phyloP scores from a whole-genome alignment of 1,284 basidiomycete species.

The Porogramme epimiltina region DNA sequence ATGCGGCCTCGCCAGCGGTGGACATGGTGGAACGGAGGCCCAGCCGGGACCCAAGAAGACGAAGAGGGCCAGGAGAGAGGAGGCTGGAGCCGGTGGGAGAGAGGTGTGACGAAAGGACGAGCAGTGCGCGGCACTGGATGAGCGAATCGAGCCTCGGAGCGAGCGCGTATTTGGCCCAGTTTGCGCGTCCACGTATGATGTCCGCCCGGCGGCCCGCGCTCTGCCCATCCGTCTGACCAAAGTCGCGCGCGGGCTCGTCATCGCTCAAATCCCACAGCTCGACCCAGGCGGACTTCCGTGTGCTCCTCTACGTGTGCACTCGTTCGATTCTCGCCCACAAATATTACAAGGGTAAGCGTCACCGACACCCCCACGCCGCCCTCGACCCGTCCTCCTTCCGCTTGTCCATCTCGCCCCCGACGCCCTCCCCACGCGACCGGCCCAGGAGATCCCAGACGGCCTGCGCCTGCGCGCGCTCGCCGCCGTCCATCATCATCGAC shows the following conservation, averaged over 20 bases:
- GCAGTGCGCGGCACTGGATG: slow-evolving; percentile 5
- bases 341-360: not conserved
- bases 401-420: slow-evolving; percentile 21
- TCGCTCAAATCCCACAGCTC: too few species aligned
- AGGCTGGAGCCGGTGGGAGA: slow-evolving; percentile 8
- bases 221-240: too few species aligned
- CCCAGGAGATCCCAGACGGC: slow-evolving; percentile 27
- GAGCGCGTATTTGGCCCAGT: slow-evolving; percentile 23
- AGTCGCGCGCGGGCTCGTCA: too few species aligned
- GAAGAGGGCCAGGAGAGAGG: slow-evolving; percentile 7
- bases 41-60: slow-evolving; percentile 21
- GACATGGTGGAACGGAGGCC: slow-evolving; percentile 43
- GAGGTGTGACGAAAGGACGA: slow-evolving; percentile 10
- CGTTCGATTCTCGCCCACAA: too few species aligned
- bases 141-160: slow-evolving; percentile 2
- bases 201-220: slow-evolving; percentile 1
- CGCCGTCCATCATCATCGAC: slow-evolving; percentile 57
- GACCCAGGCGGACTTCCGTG: too few species aligned
- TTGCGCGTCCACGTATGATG: slow-evolving; percentile 25
- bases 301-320: too few species aligned
- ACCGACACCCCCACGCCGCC: slow-evolving; percentile 20
- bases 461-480: slow-evolving; percentile 44
- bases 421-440: slow-evolving; percentile 16
- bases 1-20: slow-evolving; percentile 73
- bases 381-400: slow-evolving; percentile 19